phyloP scores from a whole-genome alignment of 2,329 filamentous ascomycete genomes.

The Microdochium nivale region DNA sequence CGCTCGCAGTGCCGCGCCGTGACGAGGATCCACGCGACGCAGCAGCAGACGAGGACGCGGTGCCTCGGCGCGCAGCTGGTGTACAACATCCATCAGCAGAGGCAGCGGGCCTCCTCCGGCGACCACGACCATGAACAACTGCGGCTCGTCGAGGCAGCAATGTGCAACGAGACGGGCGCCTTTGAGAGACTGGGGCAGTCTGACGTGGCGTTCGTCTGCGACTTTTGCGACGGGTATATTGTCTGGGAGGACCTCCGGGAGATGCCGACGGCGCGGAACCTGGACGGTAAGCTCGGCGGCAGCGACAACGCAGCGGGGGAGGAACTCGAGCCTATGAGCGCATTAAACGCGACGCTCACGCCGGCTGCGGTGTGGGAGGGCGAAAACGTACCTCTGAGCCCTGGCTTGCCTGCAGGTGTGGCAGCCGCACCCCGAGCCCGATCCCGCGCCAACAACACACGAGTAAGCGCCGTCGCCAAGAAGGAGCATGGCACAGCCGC shows the following conservation, averaged over 20 bases:
- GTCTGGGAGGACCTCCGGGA: conserved; percentile 47
- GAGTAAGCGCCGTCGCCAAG: conserved; percentile 6
- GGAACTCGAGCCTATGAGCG: not conserved
- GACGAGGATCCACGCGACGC: conserved; percentile 43
- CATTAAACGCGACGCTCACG: not conserved
- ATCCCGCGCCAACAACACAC: not conserved
- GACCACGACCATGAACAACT: not conserved
- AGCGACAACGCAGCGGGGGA: not conserved
- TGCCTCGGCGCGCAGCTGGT: conserved; percentile 51
- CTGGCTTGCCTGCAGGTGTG: not conserved
- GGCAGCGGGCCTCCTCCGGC: not conserved
- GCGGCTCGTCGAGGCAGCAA: conserved; percentile 36
- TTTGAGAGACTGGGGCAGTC: conserved; percentile 46
- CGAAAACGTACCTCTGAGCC: not conserved
- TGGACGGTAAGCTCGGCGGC: not conserved
- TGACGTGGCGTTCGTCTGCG: conserved; percentile 50
- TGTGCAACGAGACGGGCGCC: conserved; percentile 43
- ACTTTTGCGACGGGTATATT: conserved; percentile 53
- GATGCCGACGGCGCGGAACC: conserved; percentile 32
- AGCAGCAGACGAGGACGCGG: conserved; percentile 35
- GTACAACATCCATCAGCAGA: conserved; percentile 36
- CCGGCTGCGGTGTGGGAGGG: not conserved
- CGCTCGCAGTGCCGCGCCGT: conserved; percentile 50
- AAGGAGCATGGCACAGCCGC: conserved; percentile 11
- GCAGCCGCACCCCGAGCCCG: not conserved